Evolutionary conservation across 108 stramenopile genomes (phyloP).

Genomic region (Ochromonas danica): DNA sequence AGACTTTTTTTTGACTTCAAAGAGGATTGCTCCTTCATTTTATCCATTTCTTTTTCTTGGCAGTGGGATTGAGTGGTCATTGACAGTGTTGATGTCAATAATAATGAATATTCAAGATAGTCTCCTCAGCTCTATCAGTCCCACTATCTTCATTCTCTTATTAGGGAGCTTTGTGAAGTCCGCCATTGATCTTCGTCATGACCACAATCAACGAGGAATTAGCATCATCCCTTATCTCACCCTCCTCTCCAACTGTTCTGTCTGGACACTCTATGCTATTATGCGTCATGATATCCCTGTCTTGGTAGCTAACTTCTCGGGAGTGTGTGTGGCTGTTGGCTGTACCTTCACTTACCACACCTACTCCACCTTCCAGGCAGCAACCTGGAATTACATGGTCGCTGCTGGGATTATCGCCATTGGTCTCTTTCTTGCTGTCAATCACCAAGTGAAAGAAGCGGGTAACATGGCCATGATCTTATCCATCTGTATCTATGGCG

Average conservation of each 20-base stretch:
- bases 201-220: too few relatives aligned
- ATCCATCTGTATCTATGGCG: background rate
- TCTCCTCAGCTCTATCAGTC: too few relatives aligned
- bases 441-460: background rate
- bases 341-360: background rate
- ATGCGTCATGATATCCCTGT: background rate
- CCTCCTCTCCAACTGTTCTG: background rate
- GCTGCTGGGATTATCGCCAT: background rate
- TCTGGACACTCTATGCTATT: conserved; percentile 20
- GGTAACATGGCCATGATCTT: background rate
- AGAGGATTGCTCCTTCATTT: too few relatives aligned
- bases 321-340: background rate
- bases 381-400: background rate
- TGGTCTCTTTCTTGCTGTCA: background rate
- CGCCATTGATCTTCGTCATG: too few relatives aligned
- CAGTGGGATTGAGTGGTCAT: too few relatives aligned
- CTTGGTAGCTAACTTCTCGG: background rate
- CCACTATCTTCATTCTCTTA: too few relatives aligned
- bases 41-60: too few relatives aligned
- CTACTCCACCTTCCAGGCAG: background rate
- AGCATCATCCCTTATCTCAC: background rate
- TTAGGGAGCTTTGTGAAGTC: too few relatives aligned
- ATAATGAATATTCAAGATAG: too few relatives aligned
- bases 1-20: too few relatives aligned
- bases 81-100: too few relatives aligned